Evolutionary conservation across 257 asterid genomes (phyloP).

Genomic region (Apocynum venetum): DNA sequence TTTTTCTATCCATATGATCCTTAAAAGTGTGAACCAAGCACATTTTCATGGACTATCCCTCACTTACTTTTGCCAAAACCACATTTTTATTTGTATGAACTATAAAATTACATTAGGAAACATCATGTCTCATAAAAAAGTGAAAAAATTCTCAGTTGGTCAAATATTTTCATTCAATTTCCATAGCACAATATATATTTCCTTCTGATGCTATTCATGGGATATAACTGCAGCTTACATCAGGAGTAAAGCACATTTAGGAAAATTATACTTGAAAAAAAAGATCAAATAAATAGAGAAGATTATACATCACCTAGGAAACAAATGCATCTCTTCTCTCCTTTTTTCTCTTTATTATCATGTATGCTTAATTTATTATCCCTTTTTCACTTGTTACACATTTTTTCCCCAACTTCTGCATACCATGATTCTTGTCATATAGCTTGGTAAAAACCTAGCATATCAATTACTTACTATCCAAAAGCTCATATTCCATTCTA

Average conservation of each 20-base stretch:
- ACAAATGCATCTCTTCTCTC: neutral
- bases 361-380: neutral
- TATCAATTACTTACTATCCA: slow-evolving; percentile 65
- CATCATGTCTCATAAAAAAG: neutral
- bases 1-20: no score
- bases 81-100: neutral
- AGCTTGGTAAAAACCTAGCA: neutral
- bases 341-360: neutral
- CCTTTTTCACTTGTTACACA: neutral
- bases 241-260: neutral
- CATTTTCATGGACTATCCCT: neutral
- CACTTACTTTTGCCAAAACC: no score
- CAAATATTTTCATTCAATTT: neutral
- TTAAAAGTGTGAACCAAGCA: neutral
- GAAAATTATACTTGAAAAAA: neutral
- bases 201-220: neutral
- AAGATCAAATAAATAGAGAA: neutral
- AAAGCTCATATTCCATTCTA: slow-evolving; percentile 77
- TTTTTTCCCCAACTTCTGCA: neutral
- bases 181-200: neutral
- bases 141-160: neutral
- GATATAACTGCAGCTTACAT: neutral
- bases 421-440: neutral
- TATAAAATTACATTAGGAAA: neutral
- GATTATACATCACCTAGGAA: neutral